Base-by-base conservation (phyloP, 1,139 yeast species). In the Tardiomyces digboiensis region DNA sequence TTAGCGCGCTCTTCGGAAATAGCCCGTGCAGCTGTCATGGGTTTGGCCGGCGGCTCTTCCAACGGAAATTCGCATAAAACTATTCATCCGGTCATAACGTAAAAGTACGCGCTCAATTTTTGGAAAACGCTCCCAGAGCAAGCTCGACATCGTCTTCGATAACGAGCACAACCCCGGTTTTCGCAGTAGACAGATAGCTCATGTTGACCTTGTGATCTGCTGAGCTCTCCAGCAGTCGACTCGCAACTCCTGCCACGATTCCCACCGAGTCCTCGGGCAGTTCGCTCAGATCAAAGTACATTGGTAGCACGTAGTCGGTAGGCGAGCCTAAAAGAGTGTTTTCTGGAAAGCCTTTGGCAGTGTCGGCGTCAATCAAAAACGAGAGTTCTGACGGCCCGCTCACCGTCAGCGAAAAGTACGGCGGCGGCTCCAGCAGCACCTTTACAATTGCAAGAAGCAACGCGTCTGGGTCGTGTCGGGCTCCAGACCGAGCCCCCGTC, bases 241-340 rank as follows among this genome's bases (percentile, higher is more conserved):
- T 66, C 1, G 86, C 83, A 26, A 80, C 71, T 1, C 85, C 84
- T 0, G 84, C 79, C 1, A 80, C 85, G 44, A 80, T 78, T 42
- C 86, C 86, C 7, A 82, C 78, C 6, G 79, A 69, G 56, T 79
- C 80, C 39, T 77, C 63, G 0, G 85, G 85, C 33, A 80, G 60
- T 22, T 62, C 62, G n/a, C 72, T 65, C 46, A 80, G 68, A 54
- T 80, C 81, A 36, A 80, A 71, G 1, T 72, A 65, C 3, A 80
- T 68, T 0, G 86, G 85, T n/a, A 74, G 67, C 41, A 79, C 54
- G 36, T 67, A 65, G 54, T 80, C 86, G 48, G 73, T 75, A 16
- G 73, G 65, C 2, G 82, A 76, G 1, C 86, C 86, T 39, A 78
- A 70, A 36, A 75, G 67, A 38, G 64, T 59, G 41, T 67, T 67